Conservation (phyloP, 1,284 basidiomycete species). For the Heliocybe sulcata region DNA sequence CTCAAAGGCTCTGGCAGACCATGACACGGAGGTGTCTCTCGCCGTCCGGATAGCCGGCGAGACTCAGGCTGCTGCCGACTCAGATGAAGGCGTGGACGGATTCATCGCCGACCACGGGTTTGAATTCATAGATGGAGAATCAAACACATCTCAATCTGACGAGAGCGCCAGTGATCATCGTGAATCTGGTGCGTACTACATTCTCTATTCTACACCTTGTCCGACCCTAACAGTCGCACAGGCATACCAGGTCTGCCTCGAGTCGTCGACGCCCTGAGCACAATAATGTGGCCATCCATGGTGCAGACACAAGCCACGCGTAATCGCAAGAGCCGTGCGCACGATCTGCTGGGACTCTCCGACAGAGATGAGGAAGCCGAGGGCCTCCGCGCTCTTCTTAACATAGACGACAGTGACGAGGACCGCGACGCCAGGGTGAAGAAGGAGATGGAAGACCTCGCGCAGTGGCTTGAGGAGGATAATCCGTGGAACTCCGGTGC, state of each 20-base stretch:
- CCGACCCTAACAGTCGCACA: constrained; percentile 15
- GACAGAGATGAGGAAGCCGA: constrained; percentile 25
- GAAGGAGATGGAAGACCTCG: constrained; percentile 49
- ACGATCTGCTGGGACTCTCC: constrained; percentile 26
- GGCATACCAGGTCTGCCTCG: constrained; percentile 57
- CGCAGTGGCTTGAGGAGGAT: constrained; percentile 55
- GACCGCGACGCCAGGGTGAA: constrained; percentile 28
- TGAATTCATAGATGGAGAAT: constrained; percentile 54
- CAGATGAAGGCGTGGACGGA: constrained; percentile 42
- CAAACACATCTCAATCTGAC: constrained; percentile 8
- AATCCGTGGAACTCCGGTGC: constrained; percentile 6
- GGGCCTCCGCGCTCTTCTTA: constrained; percentile 24
- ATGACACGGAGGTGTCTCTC: constrained; percentile 62
- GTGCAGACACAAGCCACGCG: constrained; percentile 25
- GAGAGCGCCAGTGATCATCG: constrained; percentile 9
- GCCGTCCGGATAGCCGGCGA: constrained; percentile 45
- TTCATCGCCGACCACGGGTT: constrained; percentile 64
- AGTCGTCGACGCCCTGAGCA: constrained; percentile 70
- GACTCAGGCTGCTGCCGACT: constrained; percentile 28
- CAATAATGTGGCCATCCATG: constrained; percentile 82
- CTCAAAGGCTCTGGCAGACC: constrained; percentile 34
- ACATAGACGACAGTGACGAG: constrained; percentile 12
- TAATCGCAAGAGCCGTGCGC: constrained; percentile 21
- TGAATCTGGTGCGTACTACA: not conserved
- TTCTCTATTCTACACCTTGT: not conserved